These are phyloP conservation scores for Tulasnella sp. DNA, from an alignment of 768 basidiomycete genomes.

Conservation along the genomic window DNA sequence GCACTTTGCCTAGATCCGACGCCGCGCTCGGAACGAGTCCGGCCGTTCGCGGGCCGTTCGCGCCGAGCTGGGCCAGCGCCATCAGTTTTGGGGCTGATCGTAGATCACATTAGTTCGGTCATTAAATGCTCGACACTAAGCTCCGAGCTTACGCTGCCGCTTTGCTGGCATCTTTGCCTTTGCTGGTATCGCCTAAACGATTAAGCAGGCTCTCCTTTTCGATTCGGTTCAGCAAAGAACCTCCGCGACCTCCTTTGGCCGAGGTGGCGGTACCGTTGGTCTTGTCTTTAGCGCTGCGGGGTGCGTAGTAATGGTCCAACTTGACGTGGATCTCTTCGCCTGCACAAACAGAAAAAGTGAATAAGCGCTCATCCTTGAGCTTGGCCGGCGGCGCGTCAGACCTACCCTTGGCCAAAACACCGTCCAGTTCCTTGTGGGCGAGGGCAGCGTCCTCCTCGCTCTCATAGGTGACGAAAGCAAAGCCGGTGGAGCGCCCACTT, in stretches of 20 bases:
- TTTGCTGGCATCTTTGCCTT: neutral
- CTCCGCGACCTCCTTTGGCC: conserved; percentile 12
- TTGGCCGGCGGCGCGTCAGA: neutral
- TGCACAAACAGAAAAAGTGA: neutral
- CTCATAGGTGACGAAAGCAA: conserved; percentile 75
- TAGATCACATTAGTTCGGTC: neutral
- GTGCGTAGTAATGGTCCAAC: conserved; percentile 7
- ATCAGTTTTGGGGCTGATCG: neutral
- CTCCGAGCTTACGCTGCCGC: neutral
- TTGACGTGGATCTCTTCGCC: conserved; percentile 10
- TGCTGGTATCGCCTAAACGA: neutral
- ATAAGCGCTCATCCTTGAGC: neutral
- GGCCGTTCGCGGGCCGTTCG: neutral
- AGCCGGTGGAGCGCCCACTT: conserved; percentile 86
- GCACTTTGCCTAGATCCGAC: conserved; percentile 29
- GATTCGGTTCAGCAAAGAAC: conserved; percentile 5
- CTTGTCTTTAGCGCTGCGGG: neutral
- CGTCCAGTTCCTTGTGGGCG: conserved; percentile 81
- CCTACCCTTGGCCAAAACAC: conserved; percentile 82
- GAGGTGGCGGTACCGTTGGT: neutral
- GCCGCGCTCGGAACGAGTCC: conserved; percentile 30
- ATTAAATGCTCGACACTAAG: neutral
- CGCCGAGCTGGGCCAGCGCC: neutral
- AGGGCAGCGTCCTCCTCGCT: conserved; percentile 70
- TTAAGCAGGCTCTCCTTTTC: neutral